phyloP scores from a whole-genome alignment of 805 yeast species.

The Lipomyces yamadae region DNA sequence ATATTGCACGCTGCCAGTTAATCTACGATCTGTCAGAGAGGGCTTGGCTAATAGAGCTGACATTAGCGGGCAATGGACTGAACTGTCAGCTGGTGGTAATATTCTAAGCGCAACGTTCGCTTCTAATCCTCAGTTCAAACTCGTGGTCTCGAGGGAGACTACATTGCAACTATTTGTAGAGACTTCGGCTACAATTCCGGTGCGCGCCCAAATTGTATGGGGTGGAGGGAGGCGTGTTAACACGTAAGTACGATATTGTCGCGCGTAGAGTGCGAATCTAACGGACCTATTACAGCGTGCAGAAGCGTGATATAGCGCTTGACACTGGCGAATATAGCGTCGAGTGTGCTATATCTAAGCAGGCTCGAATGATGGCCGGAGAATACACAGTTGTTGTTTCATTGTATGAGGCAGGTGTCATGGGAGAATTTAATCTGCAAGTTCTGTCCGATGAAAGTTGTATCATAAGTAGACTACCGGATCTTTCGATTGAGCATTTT shows the following conservation, averaged over 20 bases:
- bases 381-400: slow-evolving; percentile 31
- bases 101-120: slow-evolving; percentile 17
- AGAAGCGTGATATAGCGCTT: slow-evolving; percentile 20
- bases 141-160: slow-evolving; percentile 17
- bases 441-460: slow-evolving; percentile 10
- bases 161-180: slow-evolving; percentile 22
- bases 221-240: slow-evolving; percentile 27
- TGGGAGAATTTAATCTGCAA: slow-evolving; percentile 25
- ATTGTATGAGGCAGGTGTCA: slow-evolving; percentile 25
- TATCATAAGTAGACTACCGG: slow-evolving; percentile 21
- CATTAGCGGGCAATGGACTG: slow-evolving; percentile 31
- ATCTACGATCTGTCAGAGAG: slow-evolving; percentile 7
- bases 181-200: slow-evolving; percentile 8
- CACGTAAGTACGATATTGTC: slow-evolving; percentile 8
- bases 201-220: slow-evolving; percentile 31
- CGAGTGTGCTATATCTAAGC: slow-evolving; percentile 22
- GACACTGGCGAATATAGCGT: slow-evolving; percentile 30
- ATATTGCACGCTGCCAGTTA: slow-evolving; percentile 26
- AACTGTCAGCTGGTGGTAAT: slow-evolving; percentile 35
- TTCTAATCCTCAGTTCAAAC: slow-evolving; percentile 32
- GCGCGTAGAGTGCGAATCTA: neutral
- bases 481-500: slow-evolving; percentile 3
- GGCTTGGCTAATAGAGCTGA: neutral
- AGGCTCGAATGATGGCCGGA: slow-evolving; percentile 19
- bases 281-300: slow-evolving; percentile 12